These are phyloP conservation scores for Spathaspora sp. DNA, from an alignment of 805 yeast species.

Conservation along the genomic window DNA sequence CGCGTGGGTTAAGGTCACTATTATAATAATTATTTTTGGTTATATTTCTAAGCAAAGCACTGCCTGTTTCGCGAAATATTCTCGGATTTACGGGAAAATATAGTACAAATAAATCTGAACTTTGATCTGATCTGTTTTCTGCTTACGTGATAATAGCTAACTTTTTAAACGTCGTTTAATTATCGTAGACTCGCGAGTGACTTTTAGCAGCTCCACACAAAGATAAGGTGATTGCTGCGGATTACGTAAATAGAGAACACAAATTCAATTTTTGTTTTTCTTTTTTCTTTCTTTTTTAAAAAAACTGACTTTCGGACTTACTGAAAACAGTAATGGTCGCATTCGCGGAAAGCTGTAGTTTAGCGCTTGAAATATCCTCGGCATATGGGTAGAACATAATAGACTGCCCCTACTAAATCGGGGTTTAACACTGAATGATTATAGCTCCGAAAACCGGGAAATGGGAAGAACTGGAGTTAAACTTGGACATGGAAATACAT, in stretches of 20 bases:
- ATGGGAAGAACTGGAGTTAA: background rate
- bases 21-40: background rate
- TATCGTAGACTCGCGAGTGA: no score
- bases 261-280: background rate
- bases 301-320: background rate
- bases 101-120: no score
- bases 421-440: background rate
- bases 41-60: background rate
- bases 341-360: no score
- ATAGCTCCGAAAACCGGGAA: background rate
- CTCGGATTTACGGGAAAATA: background rate
- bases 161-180: no score
- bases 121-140: no score
- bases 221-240: background rate
- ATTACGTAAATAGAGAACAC: background rate
- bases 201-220: background rate
- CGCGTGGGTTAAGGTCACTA: background rate
- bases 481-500: background rate
- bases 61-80: background rate
- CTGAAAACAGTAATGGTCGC: background rate
- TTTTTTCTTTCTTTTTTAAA: no score
- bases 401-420: no score
- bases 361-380: no score
- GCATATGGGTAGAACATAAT: no score
- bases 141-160: no score